Conservation (phyloP, 2,329 filamentous ascomycete genomes). For the Colletotrichum acutatum region DNA sequence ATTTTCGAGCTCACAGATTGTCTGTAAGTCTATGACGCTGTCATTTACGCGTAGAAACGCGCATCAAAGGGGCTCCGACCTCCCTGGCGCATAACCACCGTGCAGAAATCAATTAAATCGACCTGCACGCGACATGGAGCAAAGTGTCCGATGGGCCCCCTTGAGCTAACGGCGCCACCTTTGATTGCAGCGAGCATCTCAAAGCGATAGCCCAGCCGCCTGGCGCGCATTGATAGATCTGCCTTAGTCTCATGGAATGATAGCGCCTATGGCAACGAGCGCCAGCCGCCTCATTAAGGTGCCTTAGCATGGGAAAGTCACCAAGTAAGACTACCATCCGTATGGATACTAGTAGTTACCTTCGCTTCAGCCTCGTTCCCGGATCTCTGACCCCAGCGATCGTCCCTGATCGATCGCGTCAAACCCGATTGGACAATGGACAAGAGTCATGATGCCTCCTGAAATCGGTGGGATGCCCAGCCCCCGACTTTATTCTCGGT, state of each 20-base stretch:
- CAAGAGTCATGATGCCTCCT: not conserved
- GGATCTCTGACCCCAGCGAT: constrained; percentile 5
- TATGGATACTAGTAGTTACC: not conserved
- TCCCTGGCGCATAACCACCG: not conserved
- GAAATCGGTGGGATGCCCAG: not conserved
- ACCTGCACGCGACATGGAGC: not conserved
- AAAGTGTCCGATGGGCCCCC: constrained; percentile 8
- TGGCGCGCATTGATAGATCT: not conserved
- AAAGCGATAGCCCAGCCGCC: not conserved
- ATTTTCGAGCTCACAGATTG: not conserved
- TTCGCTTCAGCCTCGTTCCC: not conserved
- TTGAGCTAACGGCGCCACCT: constrained; percentile 23
- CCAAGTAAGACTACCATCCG: not conserved
- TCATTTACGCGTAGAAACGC: constrained; percentile 31
- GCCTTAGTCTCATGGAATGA: not conserved
- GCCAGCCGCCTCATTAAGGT: not conserved
- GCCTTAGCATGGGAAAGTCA: too few relatives aligned
- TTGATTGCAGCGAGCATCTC: not conserved
- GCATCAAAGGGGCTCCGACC: constrained; percentile 18
- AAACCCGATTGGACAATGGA: constrained; percentile 17
- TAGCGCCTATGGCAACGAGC: not conserved
- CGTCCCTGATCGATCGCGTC: constrained; percentile 9
- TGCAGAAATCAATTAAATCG: constrained; percentile 8
- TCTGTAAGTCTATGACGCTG: constrained; percentile 37
- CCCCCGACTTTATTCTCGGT: constrained; percentile 3